These are phyloP conservation scores for Ceratocystis destructans DNA, from an alignment of 2,329 filamentous ascomycete genomes.

Conservation along the genomic window DNA sequence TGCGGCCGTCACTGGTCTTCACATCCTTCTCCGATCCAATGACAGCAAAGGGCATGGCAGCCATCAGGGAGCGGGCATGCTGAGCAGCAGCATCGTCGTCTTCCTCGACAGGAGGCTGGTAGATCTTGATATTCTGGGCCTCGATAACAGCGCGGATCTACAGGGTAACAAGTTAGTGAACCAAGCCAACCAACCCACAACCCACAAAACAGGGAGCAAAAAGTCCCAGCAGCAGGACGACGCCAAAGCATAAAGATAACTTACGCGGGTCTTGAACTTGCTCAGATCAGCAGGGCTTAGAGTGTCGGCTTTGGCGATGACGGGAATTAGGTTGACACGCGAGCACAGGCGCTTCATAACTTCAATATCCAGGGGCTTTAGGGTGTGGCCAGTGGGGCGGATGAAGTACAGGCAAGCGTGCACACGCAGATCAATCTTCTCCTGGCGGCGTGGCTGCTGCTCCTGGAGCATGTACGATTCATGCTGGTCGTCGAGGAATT, in stretches of 20 bases:
- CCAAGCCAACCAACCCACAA: too few species aligned
- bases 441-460: conserved; percentile 91
- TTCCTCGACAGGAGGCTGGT: conserved; percentile 93
- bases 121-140: conserved; percentile 98
- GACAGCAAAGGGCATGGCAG: conserved; percentile 95
- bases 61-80: conserved; percentile 87
- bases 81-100: conserved; percentile 93
- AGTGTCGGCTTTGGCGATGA: conserved; percentile 97
- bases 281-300: conserved; percentile 82
- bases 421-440: conserved; percentile 99
- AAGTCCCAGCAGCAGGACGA: background rate
- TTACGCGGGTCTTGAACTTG: conserved; percentile 89
- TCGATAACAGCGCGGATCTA: conserved; percentile 92
- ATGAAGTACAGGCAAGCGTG: conserved; percentile 99
- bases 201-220: background rate
- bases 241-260: conserved; percentile 24
- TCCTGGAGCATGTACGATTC: conserved; percentile 99
- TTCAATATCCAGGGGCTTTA: conserved; percentile 98
- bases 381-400: conserved; percentile 89
- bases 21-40: conserved; percentile 99
- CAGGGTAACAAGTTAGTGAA: conserved; percentile 10
- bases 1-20: conserved; percentile 86
- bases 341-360: conserved; percentile 99
- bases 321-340: conserved; percentile 94
- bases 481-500: conserved; percentile 99